Percentiles rank a stretch among this genome's conserved stretches.
Evolutionary conservation across 139 green algal genomes (phyloP).

Genomic region (Asterochloris erici): DNA sequence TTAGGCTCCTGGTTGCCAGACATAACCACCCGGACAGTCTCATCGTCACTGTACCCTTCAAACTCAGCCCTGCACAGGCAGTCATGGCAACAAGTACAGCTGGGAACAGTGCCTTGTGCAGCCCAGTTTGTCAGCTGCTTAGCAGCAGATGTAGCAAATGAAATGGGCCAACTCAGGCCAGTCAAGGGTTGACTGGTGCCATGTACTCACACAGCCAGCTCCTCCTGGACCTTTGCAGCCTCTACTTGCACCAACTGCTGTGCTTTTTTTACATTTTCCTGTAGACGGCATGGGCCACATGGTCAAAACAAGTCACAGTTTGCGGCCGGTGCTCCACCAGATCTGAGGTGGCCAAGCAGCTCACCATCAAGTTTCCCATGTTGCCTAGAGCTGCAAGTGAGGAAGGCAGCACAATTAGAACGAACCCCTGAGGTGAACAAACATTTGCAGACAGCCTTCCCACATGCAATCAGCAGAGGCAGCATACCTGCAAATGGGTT

Average conservation of each 20-base stretch:
- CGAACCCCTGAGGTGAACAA: background rate
- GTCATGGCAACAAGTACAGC: background rate
- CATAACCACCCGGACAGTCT: slow-evolving; percentile 88
- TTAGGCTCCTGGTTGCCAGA: slow-evolving; percentile 89
- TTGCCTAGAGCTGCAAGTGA: slow-evolving; percentile 68
- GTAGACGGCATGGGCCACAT: no score
- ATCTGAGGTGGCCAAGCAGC: background rate
- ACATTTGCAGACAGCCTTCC: no score
- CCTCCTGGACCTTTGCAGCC: slow-evolving; percentile 82
- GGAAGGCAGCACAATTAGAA: slow-evolving; percentile 22
- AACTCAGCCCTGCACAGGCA: slow-evolving; percentile 72
- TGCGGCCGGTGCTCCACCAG: background rate
- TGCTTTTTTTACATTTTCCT: slow-evolving; percentile 81
- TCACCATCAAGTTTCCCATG: slow-evolving; percentile 87
- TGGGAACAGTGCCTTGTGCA: background rate
- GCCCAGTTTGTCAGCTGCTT: background rate
- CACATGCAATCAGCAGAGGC: no score
- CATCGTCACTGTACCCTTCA: slow-evolving; percentile 87
- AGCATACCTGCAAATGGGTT: no score
- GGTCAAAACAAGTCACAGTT: background rate
- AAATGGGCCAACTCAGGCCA: background rate
- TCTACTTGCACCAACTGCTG: slow-evolving; percentile 91
- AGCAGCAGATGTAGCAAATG: background rate
- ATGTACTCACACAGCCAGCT: slow-evolving; percentile 70
- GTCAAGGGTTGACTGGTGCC: background rate